Percentiles rank a stretch among this genome's conserved stretches.
These are phyloP conservation scores for Ceratocystiopsis minuta DNA, from an alignment of 2,329 filamentous ascomycete genomes.

Conservation along the genomic window DNA sequence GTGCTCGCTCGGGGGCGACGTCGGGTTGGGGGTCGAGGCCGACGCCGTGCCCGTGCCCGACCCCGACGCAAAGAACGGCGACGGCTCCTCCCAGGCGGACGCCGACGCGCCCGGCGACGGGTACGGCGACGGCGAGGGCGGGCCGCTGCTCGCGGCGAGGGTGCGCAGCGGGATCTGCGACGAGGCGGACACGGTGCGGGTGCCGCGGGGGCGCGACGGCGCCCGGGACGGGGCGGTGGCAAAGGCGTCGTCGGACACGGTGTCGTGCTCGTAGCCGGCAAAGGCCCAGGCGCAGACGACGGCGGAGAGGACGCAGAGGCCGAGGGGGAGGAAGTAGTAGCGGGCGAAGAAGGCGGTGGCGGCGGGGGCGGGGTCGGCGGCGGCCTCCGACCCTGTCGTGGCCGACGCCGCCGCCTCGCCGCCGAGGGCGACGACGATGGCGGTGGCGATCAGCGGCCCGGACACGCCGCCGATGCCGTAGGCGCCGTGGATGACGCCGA, in stretches of 20 bases:
- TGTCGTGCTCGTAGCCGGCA: slow-evolving; percentile 48
- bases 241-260: background rate
- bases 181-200: too few species aligned
- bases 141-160: background rate
- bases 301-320: slow-evolving; percentile 37
- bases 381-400: slow-evolving; percentile 19
- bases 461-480: slow-evolving; percentile 49
- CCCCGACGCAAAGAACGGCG: too few species aligned
- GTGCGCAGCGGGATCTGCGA: background rate
- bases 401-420: too few species aligned
- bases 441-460: slow-evolving; percentile 58
- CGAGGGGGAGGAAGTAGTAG: slow-evolving; percentile 54
- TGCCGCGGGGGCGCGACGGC: background rate
- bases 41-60: too few species aligned
- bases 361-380: background rate
- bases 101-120: too few species aligned
- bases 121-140: background rate
- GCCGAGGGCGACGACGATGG: slow-evolving; percentile 37
- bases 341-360: slow-evolving; percentile 18
- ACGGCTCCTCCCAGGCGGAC: too few species aligned
- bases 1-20: too few species aligned
- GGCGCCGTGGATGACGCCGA: slow-evolving; percentile 47
- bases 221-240: too few species aligned
- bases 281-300: slow-evolving; percentile 48
- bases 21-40: too few species aligned